phyloP scores from a whole-genome alignment of 129 eudicot genomes.

The Pseudognaphalium luteoalbum region DNA sequence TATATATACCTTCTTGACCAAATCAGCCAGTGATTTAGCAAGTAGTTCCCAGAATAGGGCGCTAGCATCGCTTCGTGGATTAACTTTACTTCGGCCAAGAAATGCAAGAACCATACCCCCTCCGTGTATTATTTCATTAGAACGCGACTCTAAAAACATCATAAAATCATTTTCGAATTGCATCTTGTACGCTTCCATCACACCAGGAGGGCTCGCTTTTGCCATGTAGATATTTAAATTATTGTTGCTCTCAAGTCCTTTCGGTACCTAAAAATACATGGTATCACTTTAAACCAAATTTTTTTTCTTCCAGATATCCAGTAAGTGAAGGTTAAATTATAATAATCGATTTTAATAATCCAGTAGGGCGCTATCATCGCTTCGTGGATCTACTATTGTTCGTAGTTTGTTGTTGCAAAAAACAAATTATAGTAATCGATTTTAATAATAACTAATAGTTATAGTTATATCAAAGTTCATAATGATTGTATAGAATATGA shows the following conservation, averaged over 20 bases:
- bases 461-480: no score
- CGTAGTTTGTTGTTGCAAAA: no score
- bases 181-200: background rate
- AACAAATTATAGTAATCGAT: no score
- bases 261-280: background rate
- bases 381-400: no score
- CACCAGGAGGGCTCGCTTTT: background rate
- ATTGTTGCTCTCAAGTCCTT: conserved; percentile 5
- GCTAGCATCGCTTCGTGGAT: background rate
- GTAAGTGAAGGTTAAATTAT: no score
- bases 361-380: no score
- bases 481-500: no score
- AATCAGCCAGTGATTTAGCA: background rate
- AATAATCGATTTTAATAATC: no score
- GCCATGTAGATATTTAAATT: background rate
- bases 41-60: background rate
- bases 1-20: conserved; percentile 1
- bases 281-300: no score
- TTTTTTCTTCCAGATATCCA: no score
- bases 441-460: no score
- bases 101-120: background rate
- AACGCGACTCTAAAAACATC: background rate
- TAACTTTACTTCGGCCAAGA: background rate
- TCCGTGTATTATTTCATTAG: background rate
- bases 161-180: conserved; percentile 5